Percentiles rank a stretch among this genome's conserved stretches.
These are phyloP conservation scores for Diversispora epigaea DNA, from an alignment of 192 early-diverging fungal species.

Conservation along the genomic window DNA sequence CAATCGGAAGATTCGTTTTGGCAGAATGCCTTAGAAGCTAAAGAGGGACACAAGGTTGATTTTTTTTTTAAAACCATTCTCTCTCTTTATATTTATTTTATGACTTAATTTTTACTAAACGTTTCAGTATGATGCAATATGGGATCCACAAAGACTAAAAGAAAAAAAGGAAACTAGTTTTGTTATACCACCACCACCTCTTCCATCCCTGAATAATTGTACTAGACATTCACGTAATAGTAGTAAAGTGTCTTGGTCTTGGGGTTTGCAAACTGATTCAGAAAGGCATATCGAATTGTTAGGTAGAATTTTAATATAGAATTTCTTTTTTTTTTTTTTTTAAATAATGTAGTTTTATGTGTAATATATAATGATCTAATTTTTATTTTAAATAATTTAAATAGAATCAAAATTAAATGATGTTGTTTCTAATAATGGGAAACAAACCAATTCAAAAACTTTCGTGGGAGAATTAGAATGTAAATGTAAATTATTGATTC, in stretches of 20 bases:
- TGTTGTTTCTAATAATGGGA: not conserved
- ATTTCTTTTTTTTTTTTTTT: no score
- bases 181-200: constrained; percentile 6
- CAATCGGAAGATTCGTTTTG: constrained; percentile 14
- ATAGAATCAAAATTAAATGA: constrained; percentile 6
- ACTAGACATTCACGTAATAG: constrained; percentile 18
- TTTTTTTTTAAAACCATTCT: not conserved
- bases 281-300: constrained; percentile 19
- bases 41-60: not conserved
- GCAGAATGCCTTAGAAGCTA: constrained; percentile 6
- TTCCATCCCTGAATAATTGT: not conserved
- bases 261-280: constrained; percentile 14
- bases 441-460: not conserved
- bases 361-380: not conserved
- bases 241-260: constrained; percentile 11
- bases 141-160: constrained; percentile 2
- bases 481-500: not conserved
- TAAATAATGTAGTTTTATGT: not conserved
- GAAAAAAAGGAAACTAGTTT: not conserved
- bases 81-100: not conserved
- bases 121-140: not conserved
- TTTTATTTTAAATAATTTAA: constrained; percentile 4
- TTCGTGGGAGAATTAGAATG: not conserved
- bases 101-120: not conserved
- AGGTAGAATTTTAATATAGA: constrained; percentile 2